Evolutionary conservation across 768 basidiomycete genomes (phyloP).

Genomic region (Leccinum obscurum): DNA sequence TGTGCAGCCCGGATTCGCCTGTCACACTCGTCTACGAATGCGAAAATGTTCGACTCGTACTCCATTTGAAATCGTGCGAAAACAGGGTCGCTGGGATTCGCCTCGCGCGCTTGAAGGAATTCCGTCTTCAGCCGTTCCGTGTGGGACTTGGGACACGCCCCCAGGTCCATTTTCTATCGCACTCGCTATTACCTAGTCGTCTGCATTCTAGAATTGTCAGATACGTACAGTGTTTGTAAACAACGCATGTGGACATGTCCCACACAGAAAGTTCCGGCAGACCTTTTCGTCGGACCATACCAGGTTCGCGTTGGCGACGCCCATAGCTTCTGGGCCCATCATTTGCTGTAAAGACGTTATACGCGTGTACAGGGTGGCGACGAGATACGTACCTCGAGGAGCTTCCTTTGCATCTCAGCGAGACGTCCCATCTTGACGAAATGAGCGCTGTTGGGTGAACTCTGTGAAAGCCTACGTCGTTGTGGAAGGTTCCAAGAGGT

Average conservation of each 20-base stretch:
- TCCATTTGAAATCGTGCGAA: slow-evolving; percentile 90
- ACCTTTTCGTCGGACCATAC: slow-evolving; percentile 97
- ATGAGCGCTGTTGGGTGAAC: slow-evolving; percentile 10
- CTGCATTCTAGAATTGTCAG: background rate
- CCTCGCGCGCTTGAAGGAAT: slow-evolving; percentile 77
- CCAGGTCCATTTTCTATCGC: slow-evolving; percentile 96
- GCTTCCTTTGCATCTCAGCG: slow-evolving; percentile 97
- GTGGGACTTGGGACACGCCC: slow-evolving; percentile 96
- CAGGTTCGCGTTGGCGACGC: slow-evolving; percentile 88
- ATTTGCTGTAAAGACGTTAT: slow-evolving; percentile 70
- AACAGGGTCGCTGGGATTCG: slow-evolving; percentile 74
- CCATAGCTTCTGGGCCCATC: slow-evolving; percentile 99
- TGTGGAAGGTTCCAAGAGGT: slow-evolving; percentile 13
- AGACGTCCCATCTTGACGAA: slow-evolving; percentile 78
- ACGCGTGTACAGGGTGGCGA: background rate
- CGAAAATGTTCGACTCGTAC: slow-evolving; percentile 93
- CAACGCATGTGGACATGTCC: slow-evolving; percentile 96
- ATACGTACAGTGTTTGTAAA: slow-evolving; percentile 94
- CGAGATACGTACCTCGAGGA: slow-evolving; percentile 60
- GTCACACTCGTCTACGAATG: slow-evolving; percentile 98
- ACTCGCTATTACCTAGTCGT: slow-evolving; percentile 2
- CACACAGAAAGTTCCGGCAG: slow-evolving; percentile 96
- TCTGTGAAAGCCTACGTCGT: background rate
- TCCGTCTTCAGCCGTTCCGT: slow-evolving; percentile 92
- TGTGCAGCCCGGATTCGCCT: slow-evolving; percentile 92